phyloP scores from a whole-genome alignment of 2,329 filamentous ascomycete genomes.

The Diplodia seriata region DNA sequence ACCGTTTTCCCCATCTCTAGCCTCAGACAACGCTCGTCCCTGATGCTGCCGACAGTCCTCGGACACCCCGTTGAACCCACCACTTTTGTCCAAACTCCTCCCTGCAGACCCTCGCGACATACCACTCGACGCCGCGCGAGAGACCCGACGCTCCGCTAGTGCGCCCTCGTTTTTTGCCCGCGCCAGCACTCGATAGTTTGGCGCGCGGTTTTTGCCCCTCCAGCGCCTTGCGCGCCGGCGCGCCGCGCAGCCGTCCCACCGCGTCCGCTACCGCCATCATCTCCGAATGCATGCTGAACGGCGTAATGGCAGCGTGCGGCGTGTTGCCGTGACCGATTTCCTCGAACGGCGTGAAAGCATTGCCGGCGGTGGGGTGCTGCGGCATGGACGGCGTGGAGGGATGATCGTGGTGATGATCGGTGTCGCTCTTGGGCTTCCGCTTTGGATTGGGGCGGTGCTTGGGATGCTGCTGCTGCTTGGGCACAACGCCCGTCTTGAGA shows the following conservation, averaged over 20 bases:
- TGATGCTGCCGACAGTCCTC: background rate
- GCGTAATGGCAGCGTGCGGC: constrained; percentile 47
- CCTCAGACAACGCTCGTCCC: background rate
- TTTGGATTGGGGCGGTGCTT: constrained; percentile 41
- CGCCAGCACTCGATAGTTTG: constrained; percentile 57
- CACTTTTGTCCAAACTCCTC: background rate
- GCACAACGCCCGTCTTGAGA: constrained; percentile 56
- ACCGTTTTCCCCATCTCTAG: background rate
- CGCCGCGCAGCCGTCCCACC: constrained; percentile 50
- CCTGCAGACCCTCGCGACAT: background rate
- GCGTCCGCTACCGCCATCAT: constrained; percentile 64
- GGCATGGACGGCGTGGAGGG: background rate
- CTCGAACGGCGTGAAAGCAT: constrained; percentile 52
- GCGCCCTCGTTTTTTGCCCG: constrained; percentile 43
- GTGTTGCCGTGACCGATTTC: constrained; percentile 42
- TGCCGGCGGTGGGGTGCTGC: constrained; percentile 31
- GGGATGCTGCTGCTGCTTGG: constrained; percentile 40
- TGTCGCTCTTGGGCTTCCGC: constrained; percentile 42
- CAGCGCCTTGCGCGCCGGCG: constrained; percentile 51
- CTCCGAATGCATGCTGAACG: constrained; percentile 61
- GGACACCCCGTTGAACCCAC: background rate
- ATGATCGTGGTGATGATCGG: constrained; percentile 31
- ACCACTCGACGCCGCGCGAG: background rate
- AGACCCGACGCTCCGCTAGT: background rate
- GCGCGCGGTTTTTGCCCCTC: constrained; percentile 59